phyloP scores from a whole-genome alignment of 805 yeast genomes.

The Candida sithepensis region DNA sequence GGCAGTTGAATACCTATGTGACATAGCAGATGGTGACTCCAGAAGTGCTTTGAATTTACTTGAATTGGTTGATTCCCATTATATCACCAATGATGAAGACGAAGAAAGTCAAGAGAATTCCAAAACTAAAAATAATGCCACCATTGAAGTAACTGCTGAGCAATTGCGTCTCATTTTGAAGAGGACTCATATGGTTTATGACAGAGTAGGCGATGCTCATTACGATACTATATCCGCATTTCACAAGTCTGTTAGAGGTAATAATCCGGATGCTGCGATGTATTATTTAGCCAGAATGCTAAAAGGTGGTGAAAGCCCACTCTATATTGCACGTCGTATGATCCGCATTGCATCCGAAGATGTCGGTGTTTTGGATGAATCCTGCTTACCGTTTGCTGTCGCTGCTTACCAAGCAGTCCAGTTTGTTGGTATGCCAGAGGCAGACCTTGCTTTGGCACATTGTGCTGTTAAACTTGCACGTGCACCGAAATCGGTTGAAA shows the following conservation, averaged over 20 bases:
- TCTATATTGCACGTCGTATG: conserved; percentile 87
- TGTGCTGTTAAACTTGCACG: conserved; percentile 87
- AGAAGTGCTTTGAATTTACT: conserved; percentile 76
- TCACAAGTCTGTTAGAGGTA: conserved; percentile 89
- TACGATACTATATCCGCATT: conserved; percentile 95
- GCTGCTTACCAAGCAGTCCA: conserved; percentile 84
- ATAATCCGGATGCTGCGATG: conserved; percentile 84
- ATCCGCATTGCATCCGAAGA: conserved; percentile 95
- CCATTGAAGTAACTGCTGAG: conserved; percentile 37
- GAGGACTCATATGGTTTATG: conserved; percentile 64
- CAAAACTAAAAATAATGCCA: neutral
- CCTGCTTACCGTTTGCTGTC: conserved; percentile 81
- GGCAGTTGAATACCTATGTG: conserved; percentile 64
- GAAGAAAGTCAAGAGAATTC: conserved; percentile 3
- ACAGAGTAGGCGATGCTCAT: conserved; percentile 85
- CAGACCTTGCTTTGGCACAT: conserved; percentile 83
- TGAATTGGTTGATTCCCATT: conserved; percentile 65
- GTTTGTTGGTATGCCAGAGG: conserved; percentile 93
- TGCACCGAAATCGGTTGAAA: conserved; percentile 82
- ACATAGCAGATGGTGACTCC: conserved; percentile 83
- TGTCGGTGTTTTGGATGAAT: conserved; percentile 79
- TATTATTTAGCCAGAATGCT: conserved; percentile 87
- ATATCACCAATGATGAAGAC: conserved; percentile 18
- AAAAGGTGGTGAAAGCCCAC: conserved; percentile 90
- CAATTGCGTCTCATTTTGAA: conserved; percentile 39